Evolutionary conservation across 768 basidiomycete genomes (phyloP).

Genomic region (Trametes meyenii): DNA sequence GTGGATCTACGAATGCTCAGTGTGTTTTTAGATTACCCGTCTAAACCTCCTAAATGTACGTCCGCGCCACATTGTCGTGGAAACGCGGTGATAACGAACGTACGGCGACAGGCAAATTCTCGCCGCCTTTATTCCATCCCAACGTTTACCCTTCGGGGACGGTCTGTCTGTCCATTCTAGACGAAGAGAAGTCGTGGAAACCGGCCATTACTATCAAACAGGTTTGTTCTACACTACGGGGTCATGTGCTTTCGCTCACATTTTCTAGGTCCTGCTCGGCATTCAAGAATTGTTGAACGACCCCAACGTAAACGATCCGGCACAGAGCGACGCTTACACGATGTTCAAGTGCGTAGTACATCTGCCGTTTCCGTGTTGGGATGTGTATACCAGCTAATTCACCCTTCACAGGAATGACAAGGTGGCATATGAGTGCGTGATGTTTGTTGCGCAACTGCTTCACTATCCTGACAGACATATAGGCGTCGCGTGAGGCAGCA

Average conservation of each 20-base stretch:
- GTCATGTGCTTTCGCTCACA: not conserved
- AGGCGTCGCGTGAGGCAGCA: slow-evolving; percentile 84
- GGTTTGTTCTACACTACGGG: slow-evolving; percentile 43
- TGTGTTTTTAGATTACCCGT: slow-evolving; percentile 76
- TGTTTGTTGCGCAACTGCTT: not conserved
- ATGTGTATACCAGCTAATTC: not conserved
- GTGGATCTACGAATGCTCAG: slow-evolving; percentile 25
- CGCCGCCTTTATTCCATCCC: slow-evolving; percentile 94
- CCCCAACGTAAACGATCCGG: slow-evolving; percentile 96
- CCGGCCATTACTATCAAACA: slow-evolving; percentile 99
- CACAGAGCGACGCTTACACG: slow-evolving; percentile 97
- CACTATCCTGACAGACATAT: slow-evolving; percentile 4
- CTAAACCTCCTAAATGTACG: slow-evolving; percentile 91
- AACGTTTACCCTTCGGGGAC: slow-evolving; percentile 99
- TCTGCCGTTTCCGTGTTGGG: not conserved
- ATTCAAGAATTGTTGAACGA: slow-evolving; percentile 95
- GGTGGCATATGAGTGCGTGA: slow-evolving; percentile 83
- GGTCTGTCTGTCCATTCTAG: slow-evolving; percentile 95
- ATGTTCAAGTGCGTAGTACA: slow-evolving; percentile 86
- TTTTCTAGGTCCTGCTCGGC: slow-evolving; percentile 81
- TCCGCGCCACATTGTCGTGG: slow-evolving; percentile 9
- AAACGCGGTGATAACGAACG: slow-evolving; percentile 9
- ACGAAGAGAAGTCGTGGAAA: slow-evolving; percentile 99
- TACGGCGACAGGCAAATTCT: slow-evolving; percentile 80
- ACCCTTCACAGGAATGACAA: slow-evolving; percentile 80